Conservation (phyloP, 2,329 filamentous ascomycete species). For the Ceratocystis papillata region DNA sequence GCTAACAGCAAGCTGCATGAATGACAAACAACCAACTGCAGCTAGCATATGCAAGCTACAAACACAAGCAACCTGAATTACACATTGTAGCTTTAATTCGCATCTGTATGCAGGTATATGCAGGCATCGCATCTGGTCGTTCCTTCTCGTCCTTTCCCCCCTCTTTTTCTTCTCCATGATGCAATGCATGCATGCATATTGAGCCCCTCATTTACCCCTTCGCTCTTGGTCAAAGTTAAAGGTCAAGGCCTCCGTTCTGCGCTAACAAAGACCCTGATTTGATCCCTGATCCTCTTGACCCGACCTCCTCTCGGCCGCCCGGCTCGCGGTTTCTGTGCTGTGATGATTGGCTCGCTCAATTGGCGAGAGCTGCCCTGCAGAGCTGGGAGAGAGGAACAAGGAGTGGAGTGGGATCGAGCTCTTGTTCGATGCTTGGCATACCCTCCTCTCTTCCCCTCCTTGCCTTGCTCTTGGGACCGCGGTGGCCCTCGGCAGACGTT, state of each 20-base stretch:
- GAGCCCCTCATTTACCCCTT: conserved; percentile 7
- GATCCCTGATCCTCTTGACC: conserved; percentile 9
- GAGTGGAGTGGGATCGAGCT: not conserved
- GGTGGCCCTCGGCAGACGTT: not conserved
- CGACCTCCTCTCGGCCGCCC: not conserved
- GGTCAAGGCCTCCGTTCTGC: not conserved
- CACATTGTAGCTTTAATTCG: conserved; percentile 12
- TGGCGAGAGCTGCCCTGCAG: not conserved
- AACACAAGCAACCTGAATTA: not conserved
- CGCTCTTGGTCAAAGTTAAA: not conserved
- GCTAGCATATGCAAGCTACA: not conserved
- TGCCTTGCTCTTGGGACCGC: not conserved
- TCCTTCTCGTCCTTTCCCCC: not conserved
- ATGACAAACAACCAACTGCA: conserved; percentile 3
- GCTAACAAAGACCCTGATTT: not conserved
- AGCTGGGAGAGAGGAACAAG: not conserved
- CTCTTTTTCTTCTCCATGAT: not conserved
- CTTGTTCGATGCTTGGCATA: not conserved
- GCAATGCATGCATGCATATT: not conserved
- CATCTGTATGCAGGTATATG: not conserved
- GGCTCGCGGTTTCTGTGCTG: not conserved
- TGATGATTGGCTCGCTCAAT: not conserved
- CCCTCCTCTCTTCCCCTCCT: not conserved
- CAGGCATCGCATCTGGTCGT: not conserved
- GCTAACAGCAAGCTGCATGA: not conserved